Conservation (phyloP, 164 flowering plant genomes). For the Santalum album region DNA sequence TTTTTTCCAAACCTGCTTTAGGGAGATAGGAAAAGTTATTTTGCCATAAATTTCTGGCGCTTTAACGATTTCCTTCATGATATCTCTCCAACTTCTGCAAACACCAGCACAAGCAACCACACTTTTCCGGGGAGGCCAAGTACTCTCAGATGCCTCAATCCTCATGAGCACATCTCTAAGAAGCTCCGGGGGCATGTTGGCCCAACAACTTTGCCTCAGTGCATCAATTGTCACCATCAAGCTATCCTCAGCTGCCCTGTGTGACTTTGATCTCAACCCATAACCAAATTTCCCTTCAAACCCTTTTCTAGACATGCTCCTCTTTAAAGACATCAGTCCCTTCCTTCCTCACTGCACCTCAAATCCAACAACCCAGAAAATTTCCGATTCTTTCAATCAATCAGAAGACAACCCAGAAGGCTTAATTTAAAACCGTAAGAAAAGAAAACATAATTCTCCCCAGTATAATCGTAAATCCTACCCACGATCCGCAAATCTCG, state of each 20-base stretch:
- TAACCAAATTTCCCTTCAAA: neutral
- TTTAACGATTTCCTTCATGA: constrained; percentile 50
- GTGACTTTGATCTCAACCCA: constrained; percentile 7
- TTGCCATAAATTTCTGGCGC: constrained; percentile 39
- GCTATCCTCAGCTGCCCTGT: constrained; percentile 53
- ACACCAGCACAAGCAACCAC: constrained; percentile 75
- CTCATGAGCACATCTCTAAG: constrained; percentile 54
- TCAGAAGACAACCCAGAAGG: too few species aligned
- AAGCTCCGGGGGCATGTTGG: constrained; percentile 65
- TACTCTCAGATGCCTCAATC: constrained; percentile 46
- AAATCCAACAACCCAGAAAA: neutral
- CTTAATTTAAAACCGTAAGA: too few species aligned
- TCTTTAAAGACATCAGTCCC: neutral
- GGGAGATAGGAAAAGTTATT: constrained; percentile 59
- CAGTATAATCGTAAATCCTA: too few species aligned
- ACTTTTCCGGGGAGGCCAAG: constrained; percentile 53
- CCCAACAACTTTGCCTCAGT: constrained; percentile 63
- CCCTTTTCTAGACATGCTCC: neutral
- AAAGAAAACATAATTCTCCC: too few species aligned
- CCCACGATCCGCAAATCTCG: neutral
- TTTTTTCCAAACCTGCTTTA: constrained; percentile 48
- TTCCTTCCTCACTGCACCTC: neutral
- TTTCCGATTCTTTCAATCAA: too few species aligned
- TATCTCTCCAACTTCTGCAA: constrained; percentile 67
- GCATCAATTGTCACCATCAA: constrained; percentile 29